Percentiles rank a stretch among this genome's conserved stretches.
Conservation (phyloP, 768 basidiomycete species). For the Collybia mongolica region DNA sequence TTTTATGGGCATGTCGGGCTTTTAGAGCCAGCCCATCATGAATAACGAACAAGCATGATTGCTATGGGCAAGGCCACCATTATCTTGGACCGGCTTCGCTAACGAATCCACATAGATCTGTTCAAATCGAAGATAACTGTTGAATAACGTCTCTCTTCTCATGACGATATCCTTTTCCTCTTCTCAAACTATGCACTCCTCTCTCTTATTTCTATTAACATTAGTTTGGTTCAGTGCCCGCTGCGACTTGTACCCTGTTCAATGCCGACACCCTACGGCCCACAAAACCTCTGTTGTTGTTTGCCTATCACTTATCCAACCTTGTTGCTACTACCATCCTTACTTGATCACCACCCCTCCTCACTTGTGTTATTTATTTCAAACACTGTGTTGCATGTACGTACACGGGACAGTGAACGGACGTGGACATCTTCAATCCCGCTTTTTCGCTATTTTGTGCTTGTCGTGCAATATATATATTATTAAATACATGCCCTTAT, state of each 20-base stretch:
- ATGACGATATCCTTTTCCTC: constrained; percentile 14
- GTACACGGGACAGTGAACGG: constrained; percentile 55
- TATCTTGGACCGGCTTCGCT: background rate
- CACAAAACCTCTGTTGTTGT: constrained; percentile 2
- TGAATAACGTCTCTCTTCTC: constrained; percentile 2
- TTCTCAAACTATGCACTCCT: constrained; percentile 13
- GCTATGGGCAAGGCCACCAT: background rate
- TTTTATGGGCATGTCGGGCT: constrained; percentile 33
- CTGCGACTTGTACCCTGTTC: background rate
- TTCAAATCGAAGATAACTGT: background rate
- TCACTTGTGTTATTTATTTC: constrained; percentile 12
- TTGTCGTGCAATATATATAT: constrained; percentile 31
- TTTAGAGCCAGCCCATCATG: constrained; percentile 4
- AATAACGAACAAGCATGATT: background rate
- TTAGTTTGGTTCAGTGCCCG: background rate
- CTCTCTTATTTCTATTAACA: constrained; percentile 1
- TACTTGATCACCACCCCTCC: background rate
- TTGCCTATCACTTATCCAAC: background rate
- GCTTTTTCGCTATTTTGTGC: constrained; percentile 53
- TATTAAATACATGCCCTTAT: constrained; percentile 6
- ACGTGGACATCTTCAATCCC: constrained; percentile 40
- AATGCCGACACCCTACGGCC: background rate
- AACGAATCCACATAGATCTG: constrained; percentile 1
- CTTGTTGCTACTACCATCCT: background rate
- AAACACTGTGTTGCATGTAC: constrained; percentile 19